Evolutionary conservation across 768 basidiomycete species (phyloP), one percentile per base, ranked within the genome.

Genomic region (Boletus reticuloceps): DNA sequence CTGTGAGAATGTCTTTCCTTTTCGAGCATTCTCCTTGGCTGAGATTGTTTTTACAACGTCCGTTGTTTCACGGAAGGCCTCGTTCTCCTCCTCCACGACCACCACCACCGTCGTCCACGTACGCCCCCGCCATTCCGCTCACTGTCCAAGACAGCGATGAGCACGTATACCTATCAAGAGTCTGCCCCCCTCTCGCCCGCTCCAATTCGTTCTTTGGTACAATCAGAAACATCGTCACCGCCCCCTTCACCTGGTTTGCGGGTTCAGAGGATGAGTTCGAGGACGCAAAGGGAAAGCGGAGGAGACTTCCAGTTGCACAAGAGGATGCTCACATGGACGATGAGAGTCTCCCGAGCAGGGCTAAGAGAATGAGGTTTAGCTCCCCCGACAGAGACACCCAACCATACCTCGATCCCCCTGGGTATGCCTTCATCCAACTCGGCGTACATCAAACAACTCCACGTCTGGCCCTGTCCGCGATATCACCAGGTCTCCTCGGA

Each of bases 181-280:
- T 60, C 59, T 63, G 41, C 75, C 64, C 52, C 70, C 58, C 75
- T 12, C 65, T 84, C 42, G 72, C 70, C 60, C 82, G 83, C 60
- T 77, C 78, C n/a, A 80, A 75, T 19, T 85, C 86, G 27, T 76
- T 88, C 62, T 67, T 86, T 41, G 83, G 82, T 47, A 69, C 83
- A 45, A 79, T 88, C 70, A 86, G 81, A 76, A 82, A 77, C 72
- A 73, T 86, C 66, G 85, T 88, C 58, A 80, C 84, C 32, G 82
- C 83, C 19, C 83, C 85, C 43, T 75, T 87, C 59, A 44, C 69
- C 47, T 76, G 80, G 72, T 83, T 86, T 72, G 77, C 80, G 60
- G 69, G 75, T 59, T 68, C 75, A 56, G 75, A 76, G 57, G 80
- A 80, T 65, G 80, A 80, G 59, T 72, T 77, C 43, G 77, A 75